These are phyloP conservation scores for Paecilomyces sp. DNA, from an alignment of 2,329 filamentous ascomycete genomes.

Conservation along the genomic window DNA sequence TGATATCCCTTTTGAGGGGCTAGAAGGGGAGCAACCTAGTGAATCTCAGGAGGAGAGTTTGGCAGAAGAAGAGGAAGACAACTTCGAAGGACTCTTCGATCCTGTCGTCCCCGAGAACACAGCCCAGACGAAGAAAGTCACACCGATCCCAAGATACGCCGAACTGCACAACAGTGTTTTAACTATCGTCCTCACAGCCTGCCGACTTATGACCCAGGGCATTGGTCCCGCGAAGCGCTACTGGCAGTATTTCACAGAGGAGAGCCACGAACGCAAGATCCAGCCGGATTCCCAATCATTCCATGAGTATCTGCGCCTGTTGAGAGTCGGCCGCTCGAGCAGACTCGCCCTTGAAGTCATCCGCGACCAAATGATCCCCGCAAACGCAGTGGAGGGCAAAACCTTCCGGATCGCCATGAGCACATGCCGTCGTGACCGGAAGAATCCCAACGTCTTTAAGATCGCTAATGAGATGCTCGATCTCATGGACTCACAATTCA, in stretches of 20 bases:
- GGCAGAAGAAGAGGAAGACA: slow-evolving; percentile 18
- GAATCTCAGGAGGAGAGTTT: slow-evolving; percentile 5
- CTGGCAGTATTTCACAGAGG: slow-evolving; percentile 64
- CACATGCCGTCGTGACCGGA: slow-evolving; percentile 67
- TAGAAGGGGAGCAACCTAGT: slow-evolving; percentile 6
- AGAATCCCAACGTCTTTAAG: slow-evolving; percentile 62
- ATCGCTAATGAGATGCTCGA: slow-evolving; percentile 60
- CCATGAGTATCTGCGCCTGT: slow-evolving; percentile 58
- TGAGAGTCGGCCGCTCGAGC: slow-evolving; percentile 61
- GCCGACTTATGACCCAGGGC: slow-evolving; percentile 50
- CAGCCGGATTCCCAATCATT: slow-evolving; percentile 67
- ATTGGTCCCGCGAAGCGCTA: slow-evolving; percentile 63
- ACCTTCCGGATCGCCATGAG: slow-evolving; percentile 68
- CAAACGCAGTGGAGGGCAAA: slow-evolving; percentile 36
- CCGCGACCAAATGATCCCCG: slow-evolving; percentile 42
- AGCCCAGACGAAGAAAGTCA: slow-evolving; percentile 1
- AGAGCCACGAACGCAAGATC: slow-evolving; percentile 45
- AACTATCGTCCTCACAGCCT: slow-evolving; percentile 60
- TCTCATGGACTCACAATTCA: slow-evolving; percentile 44
- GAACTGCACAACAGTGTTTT: slow-evolving; percentile 52
- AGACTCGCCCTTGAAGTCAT: slow-evolving; percentile 55
- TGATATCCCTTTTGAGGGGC: slow-evolving; percentile 4
- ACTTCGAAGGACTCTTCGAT: slow-evolving; percentile 30
- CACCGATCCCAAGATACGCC: slow-evolving; percentile 27
- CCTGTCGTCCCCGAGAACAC: slow-evolving; percentile 14